phyloP scores from a whole-genome alignment of 108 stramenopile species.

The Craspedostauros australis region DNA sequence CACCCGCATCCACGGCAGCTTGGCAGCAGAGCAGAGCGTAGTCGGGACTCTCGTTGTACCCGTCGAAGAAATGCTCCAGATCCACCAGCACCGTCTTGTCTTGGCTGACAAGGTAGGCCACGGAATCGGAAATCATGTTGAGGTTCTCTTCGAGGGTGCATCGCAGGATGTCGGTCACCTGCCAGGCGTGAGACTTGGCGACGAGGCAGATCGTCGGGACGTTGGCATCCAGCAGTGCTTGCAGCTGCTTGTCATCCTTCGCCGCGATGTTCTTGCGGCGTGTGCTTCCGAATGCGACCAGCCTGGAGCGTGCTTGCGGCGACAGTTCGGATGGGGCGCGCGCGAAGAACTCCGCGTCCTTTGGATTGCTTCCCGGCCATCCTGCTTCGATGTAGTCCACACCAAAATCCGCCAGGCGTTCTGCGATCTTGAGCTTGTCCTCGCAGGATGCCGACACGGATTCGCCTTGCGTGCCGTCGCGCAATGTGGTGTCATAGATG shows the following conservation, averaged over 20 bases:
- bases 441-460: slow-evolving; percentile 82
- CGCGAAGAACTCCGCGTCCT: slow-evolving; percentile 88
- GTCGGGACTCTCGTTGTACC: slow-evolving; percentile 67
- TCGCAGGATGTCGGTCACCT: slow-evolving; percentile 88
- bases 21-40: slow-evolving; percentile 69
- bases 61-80: slow-evolving; percentile 92
- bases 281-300: slow-evolving; percentile 89
- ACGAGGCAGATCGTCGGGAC: slow-evolving; percentile 86
- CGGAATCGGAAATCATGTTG: slow-evolving; percentile 87
- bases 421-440: slow-evolving; percentile 86
- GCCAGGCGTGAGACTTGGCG: slow-evolving; percentile 88
- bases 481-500: slow-evolving; percentile 79
- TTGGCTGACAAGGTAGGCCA: slow-evolving; percentile 49
- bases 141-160: slow-evolving; percentile 80
- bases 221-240: slow-evolving; percentile 64
- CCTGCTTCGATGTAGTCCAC: slow-evolving; percentile 91
- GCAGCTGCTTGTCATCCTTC: slow-evolving; percentile 72
- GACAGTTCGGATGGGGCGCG: slow-evolving; percentile 59
- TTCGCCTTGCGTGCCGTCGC: slow-evolving; percentile 93
- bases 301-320: slow-evolving; percentile 36
- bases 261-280: slow-evolving; percentile 66
- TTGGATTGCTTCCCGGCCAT: slow-evolving; percentile 91
- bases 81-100: slow-evolving; percentile 77
- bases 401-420: slow-evolving; percentile 59
- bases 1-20: slow-evolving; percentile 80